These are phyloP conservation scores for Mycena albidolilacea DNA, from an alignment of 768 basidiomycete species.

Conservation along the genomic window DNA sequence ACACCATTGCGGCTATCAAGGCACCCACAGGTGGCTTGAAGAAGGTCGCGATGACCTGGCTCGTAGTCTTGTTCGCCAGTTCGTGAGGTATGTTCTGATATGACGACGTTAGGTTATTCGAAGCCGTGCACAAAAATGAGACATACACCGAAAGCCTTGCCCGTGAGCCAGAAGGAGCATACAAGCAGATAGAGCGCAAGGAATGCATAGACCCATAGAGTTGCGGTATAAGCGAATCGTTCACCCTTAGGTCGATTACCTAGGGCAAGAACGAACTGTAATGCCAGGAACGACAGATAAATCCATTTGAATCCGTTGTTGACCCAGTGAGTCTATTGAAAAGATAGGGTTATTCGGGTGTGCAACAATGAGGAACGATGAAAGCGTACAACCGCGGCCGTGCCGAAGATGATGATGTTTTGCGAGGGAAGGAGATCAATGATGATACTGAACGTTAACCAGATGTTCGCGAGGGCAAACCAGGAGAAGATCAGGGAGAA, in stretches of 20 bases:
- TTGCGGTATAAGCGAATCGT: conserved; percentile 69
- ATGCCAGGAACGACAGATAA: conserved; percentile 86
- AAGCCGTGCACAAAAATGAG: conserved; percentile 40
- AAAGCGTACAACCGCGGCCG: conserved; percentile 70
- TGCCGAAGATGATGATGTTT: conserved; percentile 78
- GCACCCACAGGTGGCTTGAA: conserved; percentile 85
- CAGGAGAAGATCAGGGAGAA: conserved; percentile 91
- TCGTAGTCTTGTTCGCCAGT: conserved; percentile 64
- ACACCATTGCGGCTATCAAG: conserved; percentile 88
- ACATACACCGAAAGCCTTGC: conserved; percentile 81
- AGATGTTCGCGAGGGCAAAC: conserved; percentile 94
- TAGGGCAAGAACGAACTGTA: conserved; percentile 68
- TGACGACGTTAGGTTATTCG: conserved; percentile 1
- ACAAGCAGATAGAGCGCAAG: conserved; percentile 88
- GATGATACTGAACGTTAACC: conserved; percentile 97
- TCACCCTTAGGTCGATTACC: conserved; percentile 82
- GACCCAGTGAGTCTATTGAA: conserved; percentile 87
- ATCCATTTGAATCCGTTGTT: conserved; percentile 89
- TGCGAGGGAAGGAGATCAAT: conserved; percentile 84
- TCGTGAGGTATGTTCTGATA: conserved; percentile 66
- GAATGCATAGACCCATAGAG: conserved; percentile 89
- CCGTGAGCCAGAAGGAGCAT: conserved; percentile 90
- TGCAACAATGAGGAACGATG: neutral
- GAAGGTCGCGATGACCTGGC: conserved; percentile 69
- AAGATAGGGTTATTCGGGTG: conserved; percentile 5